Percentiles rank a stretch among this genome's conserved stretches.
Conservation (phyloP, 495 filamentous ascomycete genomes). For the Annulohypoxylon maeteangense region DNA sequence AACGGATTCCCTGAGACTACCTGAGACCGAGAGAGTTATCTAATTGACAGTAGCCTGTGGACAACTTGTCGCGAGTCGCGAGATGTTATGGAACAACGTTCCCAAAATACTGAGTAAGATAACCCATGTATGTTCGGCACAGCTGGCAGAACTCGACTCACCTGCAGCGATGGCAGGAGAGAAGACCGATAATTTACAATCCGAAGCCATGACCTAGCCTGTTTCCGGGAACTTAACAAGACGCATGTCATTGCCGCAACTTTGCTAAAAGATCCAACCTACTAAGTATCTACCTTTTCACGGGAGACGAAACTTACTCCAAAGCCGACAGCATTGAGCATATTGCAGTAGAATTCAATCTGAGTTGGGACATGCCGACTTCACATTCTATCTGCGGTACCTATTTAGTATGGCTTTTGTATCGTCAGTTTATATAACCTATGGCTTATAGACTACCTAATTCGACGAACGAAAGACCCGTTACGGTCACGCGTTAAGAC, state of each 20-base stretch:
- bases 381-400: not conserved
- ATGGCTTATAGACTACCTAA: not conserved
- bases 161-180: not conserved
- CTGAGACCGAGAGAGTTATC: not conserved
- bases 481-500: not conserved
- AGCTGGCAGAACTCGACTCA: not conserved
- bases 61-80: not conserved
- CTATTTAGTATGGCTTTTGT: no score
- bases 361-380: not conserved
- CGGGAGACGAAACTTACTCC: no score
- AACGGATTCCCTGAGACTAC: not conserved
- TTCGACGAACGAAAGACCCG: not conserved
- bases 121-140: not conserved
- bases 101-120: not conserved
- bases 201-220: not conserved
- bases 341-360: not conserved
- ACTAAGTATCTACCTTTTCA: no score
- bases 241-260: not conserved
- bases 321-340: not conserved
- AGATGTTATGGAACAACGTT: not conserved
- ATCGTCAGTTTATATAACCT: no score
- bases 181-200: not conserved
- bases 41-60: not conserved
- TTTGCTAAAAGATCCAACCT: not conserved
- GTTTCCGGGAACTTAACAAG: not conserved